Percentiles rank a stretch among this genome's conserved stretches.
phyloP scores from a whole-genome alignment of 305 asterid species.

The Fraxinus sp. region DNA sequence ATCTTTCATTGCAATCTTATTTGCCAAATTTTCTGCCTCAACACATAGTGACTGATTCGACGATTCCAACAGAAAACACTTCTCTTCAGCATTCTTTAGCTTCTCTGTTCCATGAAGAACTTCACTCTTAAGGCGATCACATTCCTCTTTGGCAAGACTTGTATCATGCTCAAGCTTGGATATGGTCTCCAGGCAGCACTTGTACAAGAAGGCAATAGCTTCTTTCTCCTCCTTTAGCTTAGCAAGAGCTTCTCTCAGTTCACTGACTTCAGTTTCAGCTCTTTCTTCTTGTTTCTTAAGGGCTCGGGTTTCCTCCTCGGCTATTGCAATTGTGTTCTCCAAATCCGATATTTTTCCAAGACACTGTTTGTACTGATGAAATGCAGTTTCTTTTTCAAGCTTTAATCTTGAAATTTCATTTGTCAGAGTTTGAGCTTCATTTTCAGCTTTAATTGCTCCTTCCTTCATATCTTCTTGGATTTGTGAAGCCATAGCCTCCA shows the following conservation, averaged over 20 bases:
- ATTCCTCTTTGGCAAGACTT: slow-evolving; percentile 51
- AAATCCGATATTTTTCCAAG: slow-evolving; percentile 56
- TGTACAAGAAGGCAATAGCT: slow-evolving; percentile 51
- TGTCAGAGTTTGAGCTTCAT: slow-evolving; percentile 46
- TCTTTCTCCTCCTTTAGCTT: slow-evolving; percentile 67
- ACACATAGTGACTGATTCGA: slow-evolving; percentile 57
- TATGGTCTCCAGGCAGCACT: slow-evolving; percentile 69
- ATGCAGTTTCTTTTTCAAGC: slow-evolving; percentile 54
- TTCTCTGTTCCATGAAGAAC: slow-evolving; percentile 46
- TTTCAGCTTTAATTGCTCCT: slow-evolving; percentile 55
- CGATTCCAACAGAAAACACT: slow-evolving; percentile 54
- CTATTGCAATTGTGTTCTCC: slow-evolving; percentile 46
- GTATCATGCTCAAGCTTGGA: slow-evolving; percentile 66
- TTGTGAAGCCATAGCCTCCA: slow-evolving; percentile 49
- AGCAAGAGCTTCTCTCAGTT: slow-evolving; percentile 47
- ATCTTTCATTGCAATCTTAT: slow-evolving; percentile 66
- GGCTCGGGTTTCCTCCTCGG: slow-evolving; percentile 49
- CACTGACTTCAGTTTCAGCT: slow-evolving; percentile 62
- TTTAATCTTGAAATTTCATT: slow-evolving; percentile 56
- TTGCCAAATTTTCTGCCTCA: slow-evolving; percentile 73
- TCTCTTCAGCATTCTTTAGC: slow-evolving; percentile 64
- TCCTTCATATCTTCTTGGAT: slow-evolving; percentile 45
- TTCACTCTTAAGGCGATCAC: slow-evolving; percentile 56
- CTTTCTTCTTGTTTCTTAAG: slow-evolving; percentile 58
- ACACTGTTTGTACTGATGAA: slow-evolving; percentile 45